Evolutionary conservation across 73 alveolate genomes (phyloP), one percentile per base, ranked within the genome.

Genomic region (Effrenium voratum): DNA sequence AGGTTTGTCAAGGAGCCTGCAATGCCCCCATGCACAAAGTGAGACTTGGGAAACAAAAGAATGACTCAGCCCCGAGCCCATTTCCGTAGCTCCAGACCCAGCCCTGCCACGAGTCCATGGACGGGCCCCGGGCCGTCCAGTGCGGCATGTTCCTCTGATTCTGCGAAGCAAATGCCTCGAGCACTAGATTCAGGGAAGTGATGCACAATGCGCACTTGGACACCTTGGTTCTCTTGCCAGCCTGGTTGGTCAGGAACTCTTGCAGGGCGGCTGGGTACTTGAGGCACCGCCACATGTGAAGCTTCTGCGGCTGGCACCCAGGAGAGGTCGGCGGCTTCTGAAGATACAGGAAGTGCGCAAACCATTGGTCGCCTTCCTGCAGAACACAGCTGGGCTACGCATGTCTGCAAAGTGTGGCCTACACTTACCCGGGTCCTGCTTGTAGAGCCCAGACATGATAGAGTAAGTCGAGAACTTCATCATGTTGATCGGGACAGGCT

Each of bases 271-370:
- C 60, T 1, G 86, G 86, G 46, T n/a, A 76, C 30, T 16, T 38
- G 52, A 2, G 0, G 86, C 86, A 76, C 13, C 86, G 86, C 86
- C 86, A 76, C 86, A 76, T 76, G 86, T 76, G 86, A 55, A 76
- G 40, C 41, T 28, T 13, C 5, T 55, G 86, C 41, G 40, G 19
- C 43, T 38, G 60, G 6, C 8, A 41, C 5, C 43, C 0, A 19
- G 60, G 57, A 12, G 13, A 16, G 59, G 38, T 59, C 16, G 86
- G 86, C 4, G 86, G 86, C 26, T 59, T 55, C 60, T 32, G 38
- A 28, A 76, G 59, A 38, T 16, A 41, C 60, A 76, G 13, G 59
- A 76, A 76, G 60, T 76, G 86, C 40, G 40, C 32, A 41, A 1
- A 76, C 60, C 3, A 41, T 46, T 76, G 60, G 38, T 76, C 86